Base-by-base conservation (phyloP, 768 basidiomycete species). In the Mycena amicta region DNA sequence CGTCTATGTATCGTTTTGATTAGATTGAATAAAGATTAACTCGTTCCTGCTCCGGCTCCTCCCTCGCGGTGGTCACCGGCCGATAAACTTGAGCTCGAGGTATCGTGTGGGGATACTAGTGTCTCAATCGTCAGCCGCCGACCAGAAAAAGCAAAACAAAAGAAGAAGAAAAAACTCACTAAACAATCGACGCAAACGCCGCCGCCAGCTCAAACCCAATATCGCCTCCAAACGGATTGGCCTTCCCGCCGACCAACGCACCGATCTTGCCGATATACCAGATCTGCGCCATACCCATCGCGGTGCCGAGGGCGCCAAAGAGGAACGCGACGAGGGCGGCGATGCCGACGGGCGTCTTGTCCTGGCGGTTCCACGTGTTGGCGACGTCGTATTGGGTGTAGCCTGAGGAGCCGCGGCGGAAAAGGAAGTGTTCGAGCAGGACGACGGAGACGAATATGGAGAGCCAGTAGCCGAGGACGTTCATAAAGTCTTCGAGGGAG, bases 391-490 rank as follows among this genome's bases (percentile, higher is more conserved):
- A 81, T 45, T 66, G 66, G 13, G 60, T 57, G 53, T 59, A 71
- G n/a, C n/a, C n/a, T n/a, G n/a, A n/a, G n/a, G 66, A 57, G 40
- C 72, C 73, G 23, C 64, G 57, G 29, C 80, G 74, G 79, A 83
- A 82, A 66, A 82, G 71, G 61, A 78, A 76, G 70, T 83, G 81
- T 68, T 83, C 81, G 62, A 78, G 74, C 20, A 80, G 65, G 31
- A 83, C 71, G 63, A 83, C 75, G 37, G 70, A 69, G 59, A 71
- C 70, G 73, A 77, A 82, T 66, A 82, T 80, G 18, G 77, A 74
- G 49, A 81, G 77, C 82, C 81, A 83, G 72, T 83, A 82, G 31
- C 78, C 77, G 56, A 87, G 79, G 28, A 86, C 70, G 43, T 82
- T 82, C 51, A 86, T 63, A 15, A 63, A 63, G 56, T 63, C 27